These are phyloP conservation scores for Aspergillus uvarum DNA, from an alignment of 2,329 filamentous ascomycete genomes.

Conservation along the genomic window DNA sequence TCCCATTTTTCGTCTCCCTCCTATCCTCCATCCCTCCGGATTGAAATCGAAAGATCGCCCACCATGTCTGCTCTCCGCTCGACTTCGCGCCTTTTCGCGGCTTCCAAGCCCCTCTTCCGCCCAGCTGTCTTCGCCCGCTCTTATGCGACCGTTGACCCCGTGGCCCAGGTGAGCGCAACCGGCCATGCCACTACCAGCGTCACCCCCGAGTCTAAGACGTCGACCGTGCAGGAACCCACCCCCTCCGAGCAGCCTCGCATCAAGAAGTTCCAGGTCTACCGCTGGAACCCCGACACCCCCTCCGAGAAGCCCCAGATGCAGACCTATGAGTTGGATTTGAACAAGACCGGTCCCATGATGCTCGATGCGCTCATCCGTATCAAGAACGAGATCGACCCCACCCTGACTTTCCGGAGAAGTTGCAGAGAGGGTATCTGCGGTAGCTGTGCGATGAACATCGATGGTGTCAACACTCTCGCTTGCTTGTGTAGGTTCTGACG, in stretches of 20 bases:
- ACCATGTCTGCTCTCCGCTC: slow-evolving; percentile 52
- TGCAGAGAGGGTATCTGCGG: slow-evolving; percentile 98
- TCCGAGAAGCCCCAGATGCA: slow-evolving; percentile 94
- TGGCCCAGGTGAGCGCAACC: slow-evolving; percentile 28
- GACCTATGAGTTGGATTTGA: slow-evolving; percentile 89
- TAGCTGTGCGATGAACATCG: slow-evolving; percentile 99
- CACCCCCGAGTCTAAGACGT: slow-evolving; percentile 54
- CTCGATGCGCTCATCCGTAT: slow-evolving; percentile 94
- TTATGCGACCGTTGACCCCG: slow-evolving; percentile 49
- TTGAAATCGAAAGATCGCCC: slow-evolving; percentile 16
- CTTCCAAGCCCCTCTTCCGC: slow-evolving; percentile 44
- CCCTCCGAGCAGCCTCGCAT: slow-evolving; percentile 59
- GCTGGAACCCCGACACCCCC: slow-evolving; percentile 94
- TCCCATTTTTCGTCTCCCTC: slow-evolving; percentile 7
- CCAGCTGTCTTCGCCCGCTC: slow-evolving; percentile 42
- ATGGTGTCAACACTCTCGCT: slow-evolving; percentile 95
- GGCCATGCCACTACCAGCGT: slow-evolving; percentile 33
- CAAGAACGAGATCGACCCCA: slow-evolving; percentile 98
- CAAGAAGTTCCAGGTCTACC: slow-evolving; percentile 98
- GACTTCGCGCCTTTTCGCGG: slow-evolving; percentile 47
- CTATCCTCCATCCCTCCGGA: slow-evolving; percentile 10
- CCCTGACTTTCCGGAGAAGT: slow-evolving; percentile 90
- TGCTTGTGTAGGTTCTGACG: slow-evolving; percentile 76
- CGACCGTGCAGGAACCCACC: slow-evolving; percentile 62
- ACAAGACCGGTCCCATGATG: slow-evolving; percentile 99